phyloP scores from a whole-genome alignment of 1,139 yeast genomes.

The Debaryomyces sp. region DNA sequence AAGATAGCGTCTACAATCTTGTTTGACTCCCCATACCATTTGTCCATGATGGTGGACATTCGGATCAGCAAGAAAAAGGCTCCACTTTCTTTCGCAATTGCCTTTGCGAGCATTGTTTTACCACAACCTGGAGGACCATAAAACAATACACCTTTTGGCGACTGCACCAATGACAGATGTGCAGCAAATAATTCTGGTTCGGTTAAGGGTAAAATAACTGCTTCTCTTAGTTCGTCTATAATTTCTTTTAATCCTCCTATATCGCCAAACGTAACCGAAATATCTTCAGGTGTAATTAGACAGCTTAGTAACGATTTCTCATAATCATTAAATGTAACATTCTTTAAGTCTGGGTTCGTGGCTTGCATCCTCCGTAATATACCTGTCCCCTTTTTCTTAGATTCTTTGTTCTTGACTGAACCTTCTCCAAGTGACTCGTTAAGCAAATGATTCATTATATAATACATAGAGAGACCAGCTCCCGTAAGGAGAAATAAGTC shows the following conservation, averaged over 20 bases:
- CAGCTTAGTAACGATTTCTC: conserved; percentile 75
- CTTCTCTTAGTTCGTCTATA: conserved; percentile 82
- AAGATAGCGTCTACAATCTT: conserved; percentile 93
- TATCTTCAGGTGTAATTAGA: conserved; percentile 85
- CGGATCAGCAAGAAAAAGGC: conserved; percentile 91
- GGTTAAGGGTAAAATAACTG: conserved; percentile 86
- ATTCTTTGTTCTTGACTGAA: conserved; percentile 60
- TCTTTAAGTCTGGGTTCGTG: conserved; percentile 60
- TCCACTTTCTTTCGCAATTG: conserved; percentile 88
- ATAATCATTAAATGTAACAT: conserved; percentile 65
- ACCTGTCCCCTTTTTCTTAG: conserved; percentile 66
- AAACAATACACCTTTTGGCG: conserved; percentile 92
- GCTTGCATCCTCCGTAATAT: conserved; percentile 62
- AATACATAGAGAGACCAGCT: conserved; percentile 81
- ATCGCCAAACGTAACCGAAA: conserved; percentile 71
- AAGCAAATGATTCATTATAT: conserved; percentile 60
- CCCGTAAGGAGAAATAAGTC: conserved; percentile 78
- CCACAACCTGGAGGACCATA: conserved; percentile 99
- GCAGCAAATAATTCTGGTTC: conserved; percentile 65
- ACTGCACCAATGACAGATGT: conserved; percentile 69
- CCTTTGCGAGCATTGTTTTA: conserved; percentile 96
- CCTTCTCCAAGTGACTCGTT: conserved; percentile 56
- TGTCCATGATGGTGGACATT: conserved; percentile 95
- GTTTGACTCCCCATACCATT: conserved; percentile 97
- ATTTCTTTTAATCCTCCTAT: conserved; percentile 87